These are phyloP conservation scores for Corymbia maculata DNA, from an alignment of 345 rosid species.

Conservation along the genomic window DNA sequence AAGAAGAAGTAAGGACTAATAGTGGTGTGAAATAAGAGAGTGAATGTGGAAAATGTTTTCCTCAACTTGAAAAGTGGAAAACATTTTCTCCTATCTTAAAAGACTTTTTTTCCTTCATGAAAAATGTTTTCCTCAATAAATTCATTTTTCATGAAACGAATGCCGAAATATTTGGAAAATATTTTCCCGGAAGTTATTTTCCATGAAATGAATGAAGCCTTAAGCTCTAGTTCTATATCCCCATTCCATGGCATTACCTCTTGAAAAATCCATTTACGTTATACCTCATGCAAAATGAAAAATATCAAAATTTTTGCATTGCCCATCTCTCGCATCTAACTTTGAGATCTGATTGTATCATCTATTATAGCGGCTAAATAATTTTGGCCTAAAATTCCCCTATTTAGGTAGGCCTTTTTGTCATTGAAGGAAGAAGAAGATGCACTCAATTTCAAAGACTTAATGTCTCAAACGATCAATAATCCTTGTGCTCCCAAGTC, in stretches of 20 bases:
- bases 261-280: background rate
- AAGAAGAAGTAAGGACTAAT: too few species aligned
- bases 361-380: background rate
- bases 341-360: background rate
- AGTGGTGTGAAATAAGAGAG: too few species aligned
- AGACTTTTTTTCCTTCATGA: too few species aligned
- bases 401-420: background rate
- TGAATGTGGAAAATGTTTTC: too few species aligned
- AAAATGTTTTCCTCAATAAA: too few species aligned
- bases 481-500: background rate
- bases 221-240: background rate
- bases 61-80: too few species aligned
- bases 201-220: too few species aligned
- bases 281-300: background rate
- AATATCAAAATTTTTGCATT: background rate
- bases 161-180: too few species aligned
- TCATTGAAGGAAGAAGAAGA: background rate
- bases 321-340: background rate
- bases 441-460: background rate
- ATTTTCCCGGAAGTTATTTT: too few species aligned
- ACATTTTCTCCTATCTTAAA: too few species aligned
- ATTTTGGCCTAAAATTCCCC: background rate
- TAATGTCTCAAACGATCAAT: background rate
- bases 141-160: too few species aligned
- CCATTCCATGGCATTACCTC: background rate